Evolutionary conservation across 805 yeast genomes (phyloP), one percentile per base, ranked within the genome.

Genomic region (Starmerella bacillaris): DNA sequence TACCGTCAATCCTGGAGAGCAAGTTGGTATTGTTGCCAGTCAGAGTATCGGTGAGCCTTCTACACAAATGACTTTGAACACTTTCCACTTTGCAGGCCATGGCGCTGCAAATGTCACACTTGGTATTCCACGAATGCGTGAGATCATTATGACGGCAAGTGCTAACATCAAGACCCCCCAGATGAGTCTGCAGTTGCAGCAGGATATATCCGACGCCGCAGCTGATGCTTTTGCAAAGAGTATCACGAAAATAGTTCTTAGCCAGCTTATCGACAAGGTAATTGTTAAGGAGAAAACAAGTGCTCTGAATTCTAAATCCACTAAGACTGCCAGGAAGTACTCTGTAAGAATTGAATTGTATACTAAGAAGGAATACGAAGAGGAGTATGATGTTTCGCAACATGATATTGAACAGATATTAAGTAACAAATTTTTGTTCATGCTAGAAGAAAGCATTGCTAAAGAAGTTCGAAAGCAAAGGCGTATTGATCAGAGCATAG

Each of bases 101-200:
- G 99, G 99, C 72, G 99, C 98, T 39, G 98, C 98, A 31, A 89
- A 89, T 60, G 99, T 89, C 45, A 89, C 99, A 0, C 68, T 89
- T 51, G 99, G 99, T 78, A 89, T 89, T 55, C 99, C 99, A 28
- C 94, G 99, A 72, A 74, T 89, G 80, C 78, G 99, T 72, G 99
- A 89, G 69, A 89, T 89, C 58, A 83, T 89, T 56, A 89, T 89
- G 99, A 92, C 99, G 9, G 99, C 99, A 16, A 80, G 94, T 40
- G 73, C 94, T 17, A 61, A 78, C 32, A 89, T 89, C 53, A 80
- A 82, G 64, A 89, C 99, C n/a, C 99, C 99, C 30, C 96, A 89
- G 62, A 89, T 89, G 98, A 72, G 89, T 3, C 63, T 89, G 48
- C 98, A 98, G 19, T 66, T 89, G 31, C 62, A 71, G 51, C 60